phyloP scores from a whole-genome alignment of 2,329 filamentous ascomycete species.

The Fusarium napiforme region DNA sequence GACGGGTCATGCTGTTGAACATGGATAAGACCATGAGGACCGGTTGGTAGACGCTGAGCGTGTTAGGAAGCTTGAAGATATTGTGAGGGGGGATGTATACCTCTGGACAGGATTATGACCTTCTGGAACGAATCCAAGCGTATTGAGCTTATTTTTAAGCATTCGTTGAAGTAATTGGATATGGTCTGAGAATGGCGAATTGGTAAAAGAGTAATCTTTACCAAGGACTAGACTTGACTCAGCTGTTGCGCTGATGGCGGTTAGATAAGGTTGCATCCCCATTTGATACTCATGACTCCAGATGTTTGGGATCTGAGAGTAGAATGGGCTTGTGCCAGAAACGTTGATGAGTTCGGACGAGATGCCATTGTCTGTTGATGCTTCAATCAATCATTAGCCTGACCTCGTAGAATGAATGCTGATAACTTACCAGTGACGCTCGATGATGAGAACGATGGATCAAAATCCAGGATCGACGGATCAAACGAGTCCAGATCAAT shows the following conservation, averaged over 20 bases:
- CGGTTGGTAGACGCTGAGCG: slow-evolving; percentile 41
- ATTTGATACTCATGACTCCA: slow-evolving; percentile 49
- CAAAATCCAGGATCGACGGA: slow-evolving; percentile 4
- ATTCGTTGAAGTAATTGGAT: slow-evolving; percentile 44
- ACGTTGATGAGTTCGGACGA: slow-evolving; percentile 15
- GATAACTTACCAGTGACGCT: neutral
- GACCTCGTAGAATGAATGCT: too few relatives aligned
- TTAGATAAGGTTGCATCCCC: slow-evolving; percentile 43
- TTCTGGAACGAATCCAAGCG: slow-evolving; percentile 24
- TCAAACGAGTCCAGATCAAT: slow-evolving; percentile 11
- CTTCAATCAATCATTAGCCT: neutral
- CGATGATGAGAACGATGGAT: neutral
- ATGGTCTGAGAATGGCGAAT: slow-evolving; percentile 48
- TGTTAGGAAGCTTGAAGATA: neutral
- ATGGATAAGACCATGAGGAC: slow-evolving; percentile 48
- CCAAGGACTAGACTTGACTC: slow-evolving; percentile 36
- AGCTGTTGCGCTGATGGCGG: slow-evolving; percentile 40
- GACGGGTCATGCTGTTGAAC: slow-evolving; percentile 50
- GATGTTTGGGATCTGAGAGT: slow-evolving; percentile 46
- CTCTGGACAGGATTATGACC: slow-evolving; percentile 25
- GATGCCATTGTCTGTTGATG: neutral
- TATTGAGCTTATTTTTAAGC: slow-evolving; percentile 39
- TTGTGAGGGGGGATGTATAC: too few relatives aligned
- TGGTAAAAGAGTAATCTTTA: slow-evolving; percentile 43
- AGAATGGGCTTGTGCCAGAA: slow-evolving; percentile 26